Base-by-base conservation (phyloP, 164 flowering plant species). In the Nymphaea colorata region DNA sequence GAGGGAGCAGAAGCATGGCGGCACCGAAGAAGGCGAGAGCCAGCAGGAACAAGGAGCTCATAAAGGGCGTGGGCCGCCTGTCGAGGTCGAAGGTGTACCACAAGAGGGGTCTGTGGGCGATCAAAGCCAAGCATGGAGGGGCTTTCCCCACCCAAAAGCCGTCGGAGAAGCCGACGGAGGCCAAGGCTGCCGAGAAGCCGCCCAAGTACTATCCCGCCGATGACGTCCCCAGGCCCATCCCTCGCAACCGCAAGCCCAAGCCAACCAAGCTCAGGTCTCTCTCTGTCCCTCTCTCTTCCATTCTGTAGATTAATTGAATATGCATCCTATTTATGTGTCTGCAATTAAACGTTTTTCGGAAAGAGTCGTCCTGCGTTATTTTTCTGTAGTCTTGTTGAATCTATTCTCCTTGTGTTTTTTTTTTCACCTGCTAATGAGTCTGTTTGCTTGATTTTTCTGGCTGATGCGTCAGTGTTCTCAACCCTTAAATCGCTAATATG, bases 51-150 rank as follows among this genome's bases (percentile, higher is more conserved):
- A 90, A 90, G 2, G 91, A 89, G 2, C 82, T 93, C 74, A 73
- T 93, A 0, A 67, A 86, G 1, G 98, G 98, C 0, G 69, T 93
- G 4, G 90, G 92, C 0, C 85, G 82, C 76, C 82, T 65, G 72
- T 85, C 92, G 0, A 71, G 94, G 8, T 89, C 98, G 2, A 64
- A 82, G 73, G 89, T 93, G 94, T 90, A 93, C 76, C 97, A 90
- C 82, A 90, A 90, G 82, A 73, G 88, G 4, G 98, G 98, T 41
- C 79, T 89, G 3, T 93, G 96, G 93, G 98, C 98, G 0, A 87
- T 93, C 81, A 93, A 93, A 82, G 91, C 92, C 64, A 93, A 93
- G 64, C 82, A 93, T 68, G 96, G 92, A 68, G 98, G 98, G 71
- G 80, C 70, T 43, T 89, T 93, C 75, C 97, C 97, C 18, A 77